Base-by-base conservation (phyloP, 2,329 filamentous ascomycete genomes). In the Penicillium corylophilum region DNA sequence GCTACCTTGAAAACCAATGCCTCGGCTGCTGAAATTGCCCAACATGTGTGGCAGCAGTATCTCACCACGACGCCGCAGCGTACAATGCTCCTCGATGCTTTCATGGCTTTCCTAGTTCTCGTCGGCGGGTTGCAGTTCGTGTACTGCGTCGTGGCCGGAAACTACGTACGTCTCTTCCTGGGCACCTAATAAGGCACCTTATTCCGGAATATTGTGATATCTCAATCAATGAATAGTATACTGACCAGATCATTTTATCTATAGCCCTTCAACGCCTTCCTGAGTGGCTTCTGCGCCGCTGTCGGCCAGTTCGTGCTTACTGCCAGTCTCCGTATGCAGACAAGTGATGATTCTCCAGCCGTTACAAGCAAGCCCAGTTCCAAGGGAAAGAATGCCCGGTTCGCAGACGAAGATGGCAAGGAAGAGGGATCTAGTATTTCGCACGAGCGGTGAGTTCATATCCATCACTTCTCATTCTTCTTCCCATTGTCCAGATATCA, bases 291-390 rank as follows among this genome's bases (percentile, higher is more conserved):
- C 79, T 86, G 85, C 55, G 90, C 93, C 15, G 94, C 93, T 1
- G 93, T 99, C 57, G 94, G 94, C 56, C 94, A 99, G 72, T 99
- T 99, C 72, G 94, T 99, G 57, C 84, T 99, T 63, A 96, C 94
- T 45, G 90, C 90, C 79, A 86, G 68, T 77, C 78, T 99, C 64
- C 86, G 94, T 58, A 95, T 97, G 74, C 94, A 99, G 76, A 96
- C 92, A 44, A 92, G 90, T 70, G 66, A 66, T 33, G 65, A 66
- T 26, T 47, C 60, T 46, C 44, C 59, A 47, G 47, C 59, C 45
- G 33, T 39, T 15, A 84, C 63, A 82, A 75, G 74, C 53, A 89
- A 94, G 50, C 94, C 55, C 12, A 55, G 54, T 48, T 61, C 59
- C 2, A 66, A 67, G 63, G 64, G 60, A 33, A 68, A 68, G 54